Percentiles rank a stretch among this genome's conserved stretches.
Evolutionary conservation across 768 basidiomycete species (phyloP).

Genomic region (Tulasnella sp.): DNA sequence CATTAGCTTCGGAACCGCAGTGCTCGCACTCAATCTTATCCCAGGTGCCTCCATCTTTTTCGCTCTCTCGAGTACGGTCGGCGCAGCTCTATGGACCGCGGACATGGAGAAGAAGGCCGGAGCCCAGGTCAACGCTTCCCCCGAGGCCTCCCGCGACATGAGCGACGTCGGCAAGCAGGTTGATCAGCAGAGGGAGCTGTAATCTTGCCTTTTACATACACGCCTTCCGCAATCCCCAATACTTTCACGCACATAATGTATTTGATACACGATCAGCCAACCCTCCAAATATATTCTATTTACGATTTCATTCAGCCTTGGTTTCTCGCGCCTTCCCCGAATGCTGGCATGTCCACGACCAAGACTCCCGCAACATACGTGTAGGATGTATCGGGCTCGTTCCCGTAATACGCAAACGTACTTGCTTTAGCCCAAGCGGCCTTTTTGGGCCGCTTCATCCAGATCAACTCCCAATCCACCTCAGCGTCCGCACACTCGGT

Average conservation of each 20-base stretch:
- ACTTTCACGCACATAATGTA: neutral
- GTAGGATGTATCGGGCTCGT: neutral
- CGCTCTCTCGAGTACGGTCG: slow-evolving; percentile 59
- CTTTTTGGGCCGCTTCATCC: neutral
- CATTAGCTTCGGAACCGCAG: slow-evolving; percentile 56
- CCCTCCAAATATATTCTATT: neutral
- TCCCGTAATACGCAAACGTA: slow-evolving; percentile 9
- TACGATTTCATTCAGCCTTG: neutral
- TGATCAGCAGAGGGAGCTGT: neutral
- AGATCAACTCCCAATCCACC: slow-evolving; percentile 15
- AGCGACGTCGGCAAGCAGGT: slow-evolving; percentile 18
- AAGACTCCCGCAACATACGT: neutral
- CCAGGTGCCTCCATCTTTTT: slow-evolving; percentile 59
- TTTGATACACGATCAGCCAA: neutral
- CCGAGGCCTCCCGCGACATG: slow-evolving; percentile 15
- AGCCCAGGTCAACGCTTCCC: neutral
- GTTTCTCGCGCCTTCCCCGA: neutral
- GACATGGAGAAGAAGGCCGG: slow-evolving; percentile 49
- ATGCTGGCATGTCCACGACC: neutral
- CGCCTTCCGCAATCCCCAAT: neutral
- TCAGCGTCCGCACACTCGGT: neutral
- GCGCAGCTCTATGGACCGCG: slow-evolving; percentile 69
- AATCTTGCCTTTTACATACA: neutral
- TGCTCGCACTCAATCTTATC: slow-evolving; percentile 56
- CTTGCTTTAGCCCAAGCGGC: neutral